These are phyloP conservation scores for Cladosporium halotolerans DNA, from an alignment of 2,329 filamentous ascomycete genomes.

Conservation along the genomic window DNA sequence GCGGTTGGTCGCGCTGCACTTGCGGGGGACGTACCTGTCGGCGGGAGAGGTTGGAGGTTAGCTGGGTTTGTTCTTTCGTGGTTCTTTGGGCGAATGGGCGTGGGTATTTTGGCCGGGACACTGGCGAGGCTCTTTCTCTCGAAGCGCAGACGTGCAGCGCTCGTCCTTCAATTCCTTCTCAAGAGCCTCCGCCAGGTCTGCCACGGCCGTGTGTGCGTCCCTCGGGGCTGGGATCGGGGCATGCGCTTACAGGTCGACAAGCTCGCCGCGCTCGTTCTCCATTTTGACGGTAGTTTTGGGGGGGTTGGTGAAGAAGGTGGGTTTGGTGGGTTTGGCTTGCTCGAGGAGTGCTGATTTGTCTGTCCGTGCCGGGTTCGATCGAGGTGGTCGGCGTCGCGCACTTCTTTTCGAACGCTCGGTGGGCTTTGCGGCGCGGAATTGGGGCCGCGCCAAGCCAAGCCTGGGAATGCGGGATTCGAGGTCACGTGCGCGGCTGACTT, in stretches of 20 bases:
- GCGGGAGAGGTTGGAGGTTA: slow-evolving; percentile 13
- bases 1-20: slow-evolving; percentile 98
- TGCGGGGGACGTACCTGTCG: slow-evolving; percentile 89
- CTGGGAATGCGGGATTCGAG: too few relatives aligned
- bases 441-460: background rate
- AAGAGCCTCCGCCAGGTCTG: too few relatives aligned
- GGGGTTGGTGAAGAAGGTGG: background rate
- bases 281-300: slow-evolving; percentile 45
- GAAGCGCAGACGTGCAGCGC: too few relatives aligned
- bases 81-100: background rate
- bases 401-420: slow-evolving; percentile 8
- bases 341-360: slow-evolving; percentile 10
- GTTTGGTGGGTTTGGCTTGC: slow-evolving; percentile 1
- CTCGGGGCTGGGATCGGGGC: slow-evolving; percentile 1
- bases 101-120: background rate
- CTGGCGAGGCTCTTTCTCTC: background rate
- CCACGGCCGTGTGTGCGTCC: slow-evolving; percentile 1
- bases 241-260: slow-evolving; percentile 86
- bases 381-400: slow-evolving; percentile 2
- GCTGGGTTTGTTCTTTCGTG: slow-evolving; percentile 23
- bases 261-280: slow-evolving; percentile 99
- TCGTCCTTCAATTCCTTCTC: too few relatives aligned
- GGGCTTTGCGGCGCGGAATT: slow-evolving; percentile 3
- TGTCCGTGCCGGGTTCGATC: slow-evolving; percentile 8
- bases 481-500: too few relatives aligned